phyloP scores from a whole-genome alignment of 1,139 yeast genomes.

The Pichia inconspicua region DNA sequence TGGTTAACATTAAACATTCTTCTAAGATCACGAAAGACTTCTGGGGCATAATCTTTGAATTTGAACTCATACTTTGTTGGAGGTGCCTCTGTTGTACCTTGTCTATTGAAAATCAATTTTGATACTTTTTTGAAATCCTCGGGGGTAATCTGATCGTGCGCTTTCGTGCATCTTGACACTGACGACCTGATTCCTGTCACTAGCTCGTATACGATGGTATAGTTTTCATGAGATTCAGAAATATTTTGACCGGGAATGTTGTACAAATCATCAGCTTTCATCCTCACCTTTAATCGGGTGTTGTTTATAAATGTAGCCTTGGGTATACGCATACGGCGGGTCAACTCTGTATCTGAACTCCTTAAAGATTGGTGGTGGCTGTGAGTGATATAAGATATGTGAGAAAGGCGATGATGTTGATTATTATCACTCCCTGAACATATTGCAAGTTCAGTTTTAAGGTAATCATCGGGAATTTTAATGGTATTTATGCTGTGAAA shows the following conservation, averaged over 20 bases:
- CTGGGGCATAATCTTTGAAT: constrained; percentile 93
- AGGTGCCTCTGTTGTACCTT: constrained; percentile 86
- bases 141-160: constrained; percentile 63
- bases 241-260: constrained; percentile 26
- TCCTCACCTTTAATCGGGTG: constrained; percentile 16
- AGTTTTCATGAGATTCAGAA: constrained; percentile 72
- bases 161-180: constrained; percentile 84
- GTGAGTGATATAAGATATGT: background rate
- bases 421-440: constrained; percentile 13
- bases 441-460: constrained; percentile 18
- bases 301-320: constrained; percentile 15
- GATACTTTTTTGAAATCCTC: constrained; percentile 65
- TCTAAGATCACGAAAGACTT: constrained; percentile 83
- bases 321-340: constrained; percentile 4
- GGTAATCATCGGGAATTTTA: constrained; percentile 25
- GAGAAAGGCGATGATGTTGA: constrained; percentile 1
- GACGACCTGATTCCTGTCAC: constrained; percentile 94
- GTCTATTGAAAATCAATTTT: constrained; percentile 78
- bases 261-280: constrained; percentile 22
- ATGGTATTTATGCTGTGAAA: constrained; percentile 23
- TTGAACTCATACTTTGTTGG: constrained; percentile 92
- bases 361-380: constrained; percentile 1
- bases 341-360: constrained; percentile 11
- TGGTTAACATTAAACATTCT: constrained; percentile 81
- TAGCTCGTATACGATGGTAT: constrained; percentile 94